These are phyloP conservation scores for Penstemon newberryi DNA, from an alignment of 257 asterid species.

Conservation along the genomic window DNA sequence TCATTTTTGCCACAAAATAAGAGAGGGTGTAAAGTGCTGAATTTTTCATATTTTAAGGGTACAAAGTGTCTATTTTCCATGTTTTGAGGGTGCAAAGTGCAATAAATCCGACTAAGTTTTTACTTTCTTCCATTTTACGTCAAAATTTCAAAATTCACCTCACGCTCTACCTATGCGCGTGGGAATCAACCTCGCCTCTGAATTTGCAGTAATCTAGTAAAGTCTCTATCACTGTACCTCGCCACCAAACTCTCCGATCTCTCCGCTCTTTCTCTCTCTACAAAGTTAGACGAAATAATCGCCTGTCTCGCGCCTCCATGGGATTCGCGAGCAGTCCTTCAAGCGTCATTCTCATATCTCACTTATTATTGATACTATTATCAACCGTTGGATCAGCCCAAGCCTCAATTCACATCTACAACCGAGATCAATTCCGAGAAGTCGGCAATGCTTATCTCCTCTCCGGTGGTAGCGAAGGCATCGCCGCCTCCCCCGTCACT, in stretches of 20 bases:
- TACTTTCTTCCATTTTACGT: too few species aligned
- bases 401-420: constrained; percentile 83
- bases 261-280: constrained; percentile 41
- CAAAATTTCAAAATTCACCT: too few species aligned
- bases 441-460: constrained; percentile 92
- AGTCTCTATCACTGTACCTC: constrained; percentile 38
- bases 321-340: constrained; percentile 49
- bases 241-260: constrained; percentile 46
- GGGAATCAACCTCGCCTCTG: neutral
- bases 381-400: constrained; percentile 56
- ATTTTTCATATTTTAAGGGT: too few species aligned
- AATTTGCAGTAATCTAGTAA: neutral
- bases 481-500: constrained; percentile 41
- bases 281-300: constrained; percentile 28
- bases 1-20: too few species aligned
- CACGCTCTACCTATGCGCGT: constrained; percentile 27
- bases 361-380: constrained; percentile 31
- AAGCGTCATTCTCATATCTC: constrained; percentile 39
- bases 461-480: constrained; percentile 97
- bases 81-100: too few species aligned
- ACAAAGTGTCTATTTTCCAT: too few species aligned
- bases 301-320: constrained; percentile 45
- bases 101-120: too few species aligned
- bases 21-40: too few species aligned
- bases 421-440: constrained; percentile 84